Base-by-base conservation (phyloP, 2,329 filamentous ascomycete genomes). In the Colletotrichum paranaense region DNA sequence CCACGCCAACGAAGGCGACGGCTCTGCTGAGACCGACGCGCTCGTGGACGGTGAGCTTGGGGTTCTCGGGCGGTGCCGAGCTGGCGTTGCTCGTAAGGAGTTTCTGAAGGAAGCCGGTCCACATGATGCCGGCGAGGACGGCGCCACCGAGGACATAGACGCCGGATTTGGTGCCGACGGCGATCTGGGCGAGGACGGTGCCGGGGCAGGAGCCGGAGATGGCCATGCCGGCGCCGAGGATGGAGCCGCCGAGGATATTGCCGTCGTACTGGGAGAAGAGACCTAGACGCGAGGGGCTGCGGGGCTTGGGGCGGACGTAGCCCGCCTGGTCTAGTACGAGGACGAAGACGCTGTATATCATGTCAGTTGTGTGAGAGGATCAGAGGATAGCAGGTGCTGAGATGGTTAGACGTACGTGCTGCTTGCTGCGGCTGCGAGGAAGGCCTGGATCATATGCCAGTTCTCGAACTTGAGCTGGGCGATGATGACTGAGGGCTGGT, bases 181-280 rank as follows among this genome's bases (percentile, higher is more conserved):
- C 90, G 12, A 90, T 77, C 80, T 94, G 92, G 0, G 88, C 87
- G 62, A 92, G 86, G 6, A 92, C 86, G 0, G 91, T 92, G 0
- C 92, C 92, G 0, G 92, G 91, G 72, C 92, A 93, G 0, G 91
- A 88, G 9, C 91, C 91, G 0, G 91, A 88, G 19, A 93, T 81
- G 6, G 89, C 86, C 91, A 93, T 92, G 68, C 92, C 92, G n/a
- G 87, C 79, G 46, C 92, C 92, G 30, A 92, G 86, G 3, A 93
- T 81, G 19, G 85, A 78, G 5, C 92, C 92, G 68, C 92, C 92
- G 75, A 92, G 76, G 59, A 93, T 80, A 79, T 94, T 93, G 68
- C 90, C 92, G 76, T 92, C 91, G 77, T 90, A 91, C 22, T 81
- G 78, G 9, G 83, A 82, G 75, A 91, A 86, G 76, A 91, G 82